Evolutionary conservation across 306 rosid species (phyloP).

Genomic region (Fragaria ananassa): DNA sequence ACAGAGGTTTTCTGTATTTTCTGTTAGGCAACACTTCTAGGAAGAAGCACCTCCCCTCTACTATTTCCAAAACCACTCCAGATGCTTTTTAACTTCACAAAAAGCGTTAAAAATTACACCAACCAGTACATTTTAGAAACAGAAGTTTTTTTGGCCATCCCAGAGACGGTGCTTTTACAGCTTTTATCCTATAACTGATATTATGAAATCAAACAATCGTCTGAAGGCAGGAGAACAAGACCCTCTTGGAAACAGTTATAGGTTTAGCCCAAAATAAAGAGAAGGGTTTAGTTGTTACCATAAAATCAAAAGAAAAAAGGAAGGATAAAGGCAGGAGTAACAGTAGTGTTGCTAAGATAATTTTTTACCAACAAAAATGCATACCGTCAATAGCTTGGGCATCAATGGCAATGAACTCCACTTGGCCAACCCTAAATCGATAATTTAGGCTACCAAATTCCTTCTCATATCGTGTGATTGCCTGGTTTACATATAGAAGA

Average conservation of each 20-base stretch:
- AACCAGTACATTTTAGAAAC: background rate
- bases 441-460: slow-evolving; percentile 61
- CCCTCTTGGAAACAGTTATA: background rate
- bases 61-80: background rate
- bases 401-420: slow-evolving; percentile 73
- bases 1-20: background rate
- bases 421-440: slow-evolving; percentile 55
- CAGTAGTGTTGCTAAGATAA: background rate
- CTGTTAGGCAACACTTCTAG: background rate
- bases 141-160: background rate
- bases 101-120: background rate
- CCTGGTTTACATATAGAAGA: slow-evolving; percentile 33
- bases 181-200: background rate
- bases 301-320: background rate
- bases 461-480: slow-evolving; percentile 58
- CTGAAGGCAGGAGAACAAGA: background rate
- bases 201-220: background rate
- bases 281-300: background rate
- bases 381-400: slow-evolving; percentile 77
- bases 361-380: background rate
- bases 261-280: background rate
- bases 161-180: background rate
- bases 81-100: background rate
- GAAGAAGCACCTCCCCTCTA: background rate
- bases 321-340: background rate